A percentile compares a stretch with the other conserved stretches of the same genome.
Evolutionary conservation across 495 filamentous ascomycete species (phyloP).

Genomic region (Terfezia claveryi): DNA sequence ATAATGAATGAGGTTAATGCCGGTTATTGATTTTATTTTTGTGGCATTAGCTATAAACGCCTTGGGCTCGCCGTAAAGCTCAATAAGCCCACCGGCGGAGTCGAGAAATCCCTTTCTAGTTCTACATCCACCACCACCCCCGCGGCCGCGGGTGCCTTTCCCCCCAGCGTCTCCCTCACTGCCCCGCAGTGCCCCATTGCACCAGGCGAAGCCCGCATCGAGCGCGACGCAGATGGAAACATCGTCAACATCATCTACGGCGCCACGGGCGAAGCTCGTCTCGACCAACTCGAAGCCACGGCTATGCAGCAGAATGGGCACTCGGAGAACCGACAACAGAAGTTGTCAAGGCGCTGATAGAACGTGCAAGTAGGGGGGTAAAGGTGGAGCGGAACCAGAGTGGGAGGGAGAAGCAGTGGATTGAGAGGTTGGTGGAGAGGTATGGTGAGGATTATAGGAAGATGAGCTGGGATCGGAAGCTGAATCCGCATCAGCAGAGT

Average conservation of each 20-base stretch:
- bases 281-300: conserved; percentile 24
- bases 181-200: conserved; percentile 22
- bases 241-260: conserved; percentile 50
- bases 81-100: conserved; percentile 61
- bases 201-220: conserved; percentile 47
- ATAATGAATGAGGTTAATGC: background rate
- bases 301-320: conserved; percentile 16
- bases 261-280: conserved; percentile 23
- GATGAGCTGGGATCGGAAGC: conserved; percentile 63
- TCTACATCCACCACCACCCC: conserved; percentile 13
- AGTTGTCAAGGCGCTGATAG: conserved; percentile 50
- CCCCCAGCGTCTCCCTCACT: conserved; percentile 27
- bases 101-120: conserved; percentile 30
- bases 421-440: conserved; percentile 46
- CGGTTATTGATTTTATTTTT: background rate
- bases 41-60: conserved; percentile 65
- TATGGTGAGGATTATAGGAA: conserved; percentile 55
- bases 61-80: conserved; percentile 69
- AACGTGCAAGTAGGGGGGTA: conserved; percentile 36
- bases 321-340: conserved; percentile 21
- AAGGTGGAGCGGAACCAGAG: conserved; percentile 57
- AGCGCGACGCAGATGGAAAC: conserved; percentile 60
- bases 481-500: conserved; percentile 91
- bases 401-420: conserved; percentile 61
- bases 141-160: conserved; percentile 13